These are phyloP conservation scores for Sporothrix inflata DNA, from an alignment of 2,329 filamentous ascomycete species.

Conservation along the genomic window DNA sequence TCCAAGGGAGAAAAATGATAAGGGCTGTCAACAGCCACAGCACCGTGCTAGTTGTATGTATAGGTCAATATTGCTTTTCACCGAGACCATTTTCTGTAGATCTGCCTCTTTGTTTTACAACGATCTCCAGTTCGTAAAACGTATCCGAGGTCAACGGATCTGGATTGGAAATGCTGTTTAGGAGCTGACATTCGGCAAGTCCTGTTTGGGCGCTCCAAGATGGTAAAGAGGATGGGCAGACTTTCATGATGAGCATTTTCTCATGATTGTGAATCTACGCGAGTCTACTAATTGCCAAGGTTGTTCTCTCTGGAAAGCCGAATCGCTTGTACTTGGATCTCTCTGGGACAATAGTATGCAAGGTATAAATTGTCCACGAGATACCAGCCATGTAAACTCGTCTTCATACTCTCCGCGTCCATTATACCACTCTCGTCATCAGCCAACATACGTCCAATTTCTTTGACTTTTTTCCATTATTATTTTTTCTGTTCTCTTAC, in stretches of 20 bases:
- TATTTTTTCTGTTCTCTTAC: neutral
- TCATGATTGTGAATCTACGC: no score
- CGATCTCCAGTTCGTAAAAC: neutral
- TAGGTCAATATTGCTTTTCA: no score
- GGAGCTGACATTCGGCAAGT: neutral
- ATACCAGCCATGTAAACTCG: neutral
- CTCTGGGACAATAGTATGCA: neutral
- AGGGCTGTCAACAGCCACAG: no score
- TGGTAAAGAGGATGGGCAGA: neutral
- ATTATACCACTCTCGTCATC: no score
- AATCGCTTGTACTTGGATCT: neutral
- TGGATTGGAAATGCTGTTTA: neutral
- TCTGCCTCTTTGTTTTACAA: neutral
- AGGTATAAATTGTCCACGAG: neutral
- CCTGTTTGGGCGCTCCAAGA: neutral
- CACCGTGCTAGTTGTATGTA: no score
- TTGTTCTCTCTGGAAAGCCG: neutral
- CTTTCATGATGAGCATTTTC: neutral
- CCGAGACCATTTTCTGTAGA: neutral
- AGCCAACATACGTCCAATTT: no score
- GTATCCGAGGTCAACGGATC: neutral
- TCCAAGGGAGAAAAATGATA: no score
- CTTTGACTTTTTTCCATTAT: no score
- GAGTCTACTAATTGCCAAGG: no score
- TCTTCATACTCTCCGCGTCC: neutral